A percentile compares a stretch with the other conserved stretches of the same genome.
These are phyloP conservation scores for Gypsophila paniculata DNA, from an alignment of 179 eudicot species.

Conservation along the genomic window DNA sequence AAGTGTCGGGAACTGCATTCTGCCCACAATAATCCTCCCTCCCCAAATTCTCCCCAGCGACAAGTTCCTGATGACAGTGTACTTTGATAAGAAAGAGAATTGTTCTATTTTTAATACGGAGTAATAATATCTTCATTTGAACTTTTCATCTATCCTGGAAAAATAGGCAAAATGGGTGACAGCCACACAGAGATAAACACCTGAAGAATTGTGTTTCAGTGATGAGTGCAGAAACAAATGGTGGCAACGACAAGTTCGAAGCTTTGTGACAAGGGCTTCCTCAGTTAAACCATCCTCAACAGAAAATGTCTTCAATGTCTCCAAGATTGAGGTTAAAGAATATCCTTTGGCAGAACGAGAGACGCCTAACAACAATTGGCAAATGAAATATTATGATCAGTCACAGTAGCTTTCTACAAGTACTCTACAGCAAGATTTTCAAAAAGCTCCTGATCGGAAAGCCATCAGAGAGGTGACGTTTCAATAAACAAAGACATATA, in stretches of 20 bases:
- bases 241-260: constrained; percentile 93
- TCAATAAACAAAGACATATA: background rate
- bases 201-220: constrained; percentile 80
- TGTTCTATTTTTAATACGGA: background rate
- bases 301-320: constrained; percentile 93
- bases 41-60: constrained; percentile 97
- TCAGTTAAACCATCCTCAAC: constrained; percentile 88
- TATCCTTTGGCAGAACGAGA: constrained; percentile 97
- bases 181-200: constrained; percentile 33
- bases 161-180: constrained; percentile 5
- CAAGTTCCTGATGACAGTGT: constrained; percentile 62
- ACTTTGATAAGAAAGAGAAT: constrained; percentile 10
- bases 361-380: constrained; percentile 44
- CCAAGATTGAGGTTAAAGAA: constrained; percentile 68
- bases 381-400: background rate
- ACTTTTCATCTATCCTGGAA: constrained; percentile 6
- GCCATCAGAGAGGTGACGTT: background rate
- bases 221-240: constrained; percentile 81
- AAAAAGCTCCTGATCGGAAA: background rate
- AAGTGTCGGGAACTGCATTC: constrained; percentile 83
- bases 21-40: constrained; percentile 95
- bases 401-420: constrained; percentile 4
- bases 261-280: constrained; percentile 94
- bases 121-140: background rate
- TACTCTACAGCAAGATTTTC: background rate